A percentile compares a stretch with the other conserved stretches of the same genome.
Evolutionary conservation across 306 rosid genomes (phyloP).

Genomic region (Dicorynia guianensis): DNA sequence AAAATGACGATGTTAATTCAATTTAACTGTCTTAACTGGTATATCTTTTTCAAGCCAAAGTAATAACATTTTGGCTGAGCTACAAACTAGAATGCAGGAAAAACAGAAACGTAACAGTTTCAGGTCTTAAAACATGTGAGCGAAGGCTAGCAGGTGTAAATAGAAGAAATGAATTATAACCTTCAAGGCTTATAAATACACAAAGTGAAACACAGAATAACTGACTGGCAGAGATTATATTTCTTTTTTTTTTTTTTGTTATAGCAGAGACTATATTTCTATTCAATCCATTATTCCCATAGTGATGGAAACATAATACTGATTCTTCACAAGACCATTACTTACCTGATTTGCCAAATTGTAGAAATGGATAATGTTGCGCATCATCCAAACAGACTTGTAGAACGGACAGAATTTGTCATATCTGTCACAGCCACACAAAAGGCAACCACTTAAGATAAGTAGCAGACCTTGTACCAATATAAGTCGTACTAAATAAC

Average conservation of each 20-base stretch:
- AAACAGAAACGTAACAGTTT: not conserved
- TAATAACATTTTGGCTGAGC: slow-evolving; percentile 9
- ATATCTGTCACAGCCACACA: slow-evolving; percentile 64
- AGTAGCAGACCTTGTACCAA: slow-evolving; percentile 17
- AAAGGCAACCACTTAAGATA: slow-evolving; percentile 17
- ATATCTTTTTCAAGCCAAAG: slow-evolving; percentile 16
- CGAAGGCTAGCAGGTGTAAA: slow-evolving; percentile 1
- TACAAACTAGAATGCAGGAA: slow-evolving; percentile 24
- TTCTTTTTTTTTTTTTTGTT: not conserved
- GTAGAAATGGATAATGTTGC: slow-evolving; percentile 97
- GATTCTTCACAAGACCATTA: slow-evolving; percentile 16
- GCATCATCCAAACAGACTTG: slow-evolving; percentile 99
- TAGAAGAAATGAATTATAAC: not conserved
- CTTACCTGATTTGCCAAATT: slow-evolving; percentile 97
- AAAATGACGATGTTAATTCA: slow-evolving; percentile 15
- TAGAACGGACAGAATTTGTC: slow-evolving; percentile 99
- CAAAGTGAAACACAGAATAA: not conserved
- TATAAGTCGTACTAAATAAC: not conserved
- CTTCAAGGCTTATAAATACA: not conserved
- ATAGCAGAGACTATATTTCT: not conserved
- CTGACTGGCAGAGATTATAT: not conserved
- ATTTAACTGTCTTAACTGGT: slow-evolving; percentile 17
- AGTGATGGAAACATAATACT: not conserved
- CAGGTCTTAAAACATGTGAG: not conserved
- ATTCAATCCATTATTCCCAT: not conserved